Conservation (phyloP, 2,329 filamentous ascomycete species). For the Monosporascus sp. region DNA sequence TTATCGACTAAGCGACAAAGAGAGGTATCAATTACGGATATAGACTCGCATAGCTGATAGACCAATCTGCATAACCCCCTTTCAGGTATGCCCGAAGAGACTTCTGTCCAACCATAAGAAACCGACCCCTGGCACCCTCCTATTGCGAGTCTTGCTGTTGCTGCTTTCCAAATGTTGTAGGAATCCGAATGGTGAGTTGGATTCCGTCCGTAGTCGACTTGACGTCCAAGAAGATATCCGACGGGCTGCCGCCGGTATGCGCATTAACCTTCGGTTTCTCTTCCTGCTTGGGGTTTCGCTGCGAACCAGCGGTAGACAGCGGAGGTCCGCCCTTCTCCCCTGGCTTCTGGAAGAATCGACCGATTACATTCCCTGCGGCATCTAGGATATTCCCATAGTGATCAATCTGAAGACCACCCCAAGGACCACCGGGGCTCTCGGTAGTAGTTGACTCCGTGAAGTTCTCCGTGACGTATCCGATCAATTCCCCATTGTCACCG, state of each 20-base stretch:
- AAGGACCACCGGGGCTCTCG: constrained; percentile 17
- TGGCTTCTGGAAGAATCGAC: constrained; percentile 39
- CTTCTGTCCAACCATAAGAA: neutral
- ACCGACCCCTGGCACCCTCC: neutral
- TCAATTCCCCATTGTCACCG: constrained; percentile 34
- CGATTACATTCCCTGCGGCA: constrained; percentile 38
- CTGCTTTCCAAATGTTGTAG: constrained; percentile 43
- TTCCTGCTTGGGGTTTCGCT: constrained; percentile 9
- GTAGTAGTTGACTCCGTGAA: constrained; percentile 24
- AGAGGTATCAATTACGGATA: neutral
- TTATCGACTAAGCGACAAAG: no score
- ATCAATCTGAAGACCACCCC: constrained; percentile 36
- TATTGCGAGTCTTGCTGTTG: constrained; percentile 10
- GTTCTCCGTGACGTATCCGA: constrained; percentile 40
- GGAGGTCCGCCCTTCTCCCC: constrained; percentile 9
- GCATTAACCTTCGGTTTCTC: constrained; percentile 23
- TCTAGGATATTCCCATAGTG: constrained; percentile 41
- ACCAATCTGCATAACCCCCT: neutral
- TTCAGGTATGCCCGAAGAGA: neutral
- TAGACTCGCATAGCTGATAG: neutral
- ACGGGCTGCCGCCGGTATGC: constrained; percentile 38
- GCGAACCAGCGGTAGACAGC: constrained; percentile 9
- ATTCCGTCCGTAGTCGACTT: constrained; percentile 54
- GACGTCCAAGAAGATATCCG: constrained; percentile 52
- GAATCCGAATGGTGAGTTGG: constrained; percentile 52